Base-by-base conservation (phyloP, 495 filamentous ascomycete species). In the Neurospora tetraspora region DNA sequence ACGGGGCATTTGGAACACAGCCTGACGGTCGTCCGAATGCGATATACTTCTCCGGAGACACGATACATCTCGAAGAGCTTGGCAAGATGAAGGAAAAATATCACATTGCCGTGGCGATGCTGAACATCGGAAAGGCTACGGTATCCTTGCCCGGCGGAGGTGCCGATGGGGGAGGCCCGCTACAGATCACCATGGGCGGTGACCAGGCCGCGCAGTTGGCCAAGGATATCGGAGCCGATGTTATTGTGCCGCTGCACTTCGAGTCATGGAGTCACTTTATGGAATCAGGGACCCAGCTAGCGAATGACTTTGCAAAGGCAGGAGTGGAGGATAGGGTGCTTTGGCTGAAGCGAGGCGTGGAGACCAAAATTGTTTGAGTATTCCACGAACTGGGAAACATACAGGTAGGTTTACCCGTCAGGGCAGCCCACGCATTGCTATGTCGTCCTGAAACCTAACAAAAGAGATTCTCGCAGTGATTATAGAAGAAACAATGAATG, bases 11-110 rank as follows among this genome's bases (percentile, higher is more conserved):
- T 69, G 87, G 86, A 4, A 38, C 34, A 20, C 69, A 71, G 3
- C 6, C 71, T 4, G 75, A 81, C 47, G 85, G 84, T 9, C 73
- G 71, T 7, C 86, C 85, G 5, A 87, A 88, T 70, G 86, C 83
- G 1, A 82, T 89, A 39, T 89, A 85, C 74, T 86, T 89, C 77
- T 83, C 85, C 1, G 86, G 86, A 2, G 87, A 89, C 70, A 89
- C 86, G 1, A 80, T 88, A 1, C 86, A 88, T 72, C 76, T 88
- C 18, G 77, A 81, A 1, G 85, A 86, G 70, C 73, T 88, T 20
- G 71, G 73, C 12, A 70, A 77, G 70, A 79, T 84, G 69, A 71
- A 74, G 27, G 76, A 78, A 14, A 38, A 43, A 10, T 85, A 74
- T 72, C 81, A 83, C 68, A 73, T 84, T 23, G 77, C 78, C 4